phyloP scores from a whole-genome alignment of 257 asterid species.

The Gentiana dahurica region DNA sequence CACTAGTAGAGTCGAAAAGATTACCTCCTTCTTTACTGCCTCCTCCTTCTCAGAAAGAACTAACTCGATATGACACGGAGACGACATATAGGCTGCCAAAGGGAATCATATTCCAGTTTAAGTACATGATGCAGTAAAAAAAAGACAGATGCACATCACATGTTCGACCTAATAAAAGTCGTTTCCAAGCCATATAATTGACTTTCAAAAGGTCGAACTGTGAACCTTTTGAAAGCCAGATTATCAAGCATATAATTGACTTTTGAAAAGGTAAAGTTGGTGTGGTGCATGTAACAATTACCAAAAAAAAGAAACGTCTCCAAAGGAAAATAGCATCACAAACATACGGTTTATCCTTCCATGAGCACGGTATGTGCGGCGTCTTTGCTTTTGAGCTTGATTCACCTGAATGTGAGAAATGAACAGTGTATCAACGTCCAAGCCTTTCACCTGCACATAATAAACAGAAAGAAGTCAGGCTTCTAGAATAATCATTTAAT shows the following conservation, averaged over 20 bases:
- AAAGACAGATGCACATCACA: not conserved
- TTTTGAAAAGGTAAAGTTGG: no score
- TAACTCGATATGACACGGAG: slow-evolving; percentile 87
- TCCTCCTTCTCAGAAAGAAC: slow-evolving; percentile 62
- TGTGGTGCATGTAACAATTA: no score
- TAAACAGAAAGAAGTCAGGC: not conserved
- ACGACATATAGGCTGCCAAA: slow-evolving; percentile 70
- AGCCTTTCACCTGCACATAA: slow-evolving; percentile 62
- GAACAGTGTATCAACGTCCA: slow-evolving; percentile 86
- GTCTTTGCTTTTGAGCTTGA: slow-evolving; percentile 84
- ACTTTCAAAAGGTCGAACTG: no score
- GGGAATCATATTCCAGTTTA: not conserved
- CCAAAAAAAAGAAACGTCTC: not conserved
- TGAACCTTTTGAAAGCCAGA: no score
- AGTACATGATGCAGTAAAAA: not conserved
- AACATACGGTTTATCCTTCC: slow-evolving; percentile 63
- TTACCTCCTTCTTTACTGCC: slow-evolving; percentile 74
- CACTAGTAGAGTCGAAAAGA: not conserved
- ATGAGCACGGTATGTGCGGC: slow-evolving; percentile 80
- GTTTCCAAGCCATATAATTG: no score
- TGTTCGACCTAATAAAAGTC: not conserved
- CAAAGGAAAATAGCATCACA: no score
- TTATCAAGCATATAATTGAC: no score
- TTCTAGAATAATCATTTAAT: not conserved
- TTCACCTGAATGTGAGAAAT: slow-evolving; percentile 87